Base-by-base conservation (phyloP, 2,329 filamentous ascomycete species). In the Neoascochyta sp. region DNA sequence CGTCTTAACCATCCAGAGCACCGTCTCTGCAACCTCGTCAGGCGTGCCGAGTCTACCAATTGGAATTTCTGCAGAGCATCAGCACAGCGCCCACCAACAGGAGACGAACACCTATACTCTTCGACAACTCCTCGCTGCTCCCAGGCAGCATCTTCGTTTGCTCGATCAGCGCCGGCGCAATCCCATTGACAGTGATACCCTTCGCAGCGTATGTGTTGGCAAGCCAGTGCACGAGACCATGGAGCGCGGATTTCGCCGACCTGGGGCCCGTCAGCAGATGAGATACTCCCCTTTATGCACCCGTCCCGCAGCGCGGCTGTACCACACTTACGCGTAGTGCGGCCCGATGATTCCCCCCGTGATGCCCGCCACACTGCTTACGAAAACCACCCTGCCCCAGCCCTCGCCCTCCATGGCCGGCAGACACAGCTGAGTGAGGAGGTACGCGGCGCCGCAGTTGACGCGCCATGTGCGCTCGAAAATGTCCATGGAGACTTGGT, bases 171-270 rank as follows among this genome's bases (percentile, higher is more conserved):
- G 69, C 69, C 7, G 69, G 69, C 11, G 69, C 68, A 9, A 72
- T 62, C 19, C 65, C 68, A 43, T 73, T 73, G 1, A 70, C 66
- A 11, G 66, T 69, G 22, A 73, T 57, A 9, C 68, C 68, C 27
- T 62, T 64, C 39, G 54, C 63, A 5, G 62, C 65, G 41, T 71
- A 66, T 28, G 56, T 54, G 3, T 41, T 45, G 1, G 66, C 64
- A 13, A 73, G 43, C 57, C 68, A 72, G 45, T 69, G 66, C 37
- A 71, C 56, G 46, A 72, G 60, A 13, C 65, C 66, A 40, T 66
- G 67, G 24, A 71, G 39, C 2, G 68, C 69, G 24, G 62, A 65
- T 46, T 72, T 71, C 1, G 56, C 60, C 8, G 24, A 28, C 13
- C 20, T 31, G n/a, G n/a, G n/a, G n/a, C n/a, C n/a, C n/a, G n/a